Base-by-base conservation (phyloP, 352 stramenopile species). In the Globisporangium canariense region DNA sequence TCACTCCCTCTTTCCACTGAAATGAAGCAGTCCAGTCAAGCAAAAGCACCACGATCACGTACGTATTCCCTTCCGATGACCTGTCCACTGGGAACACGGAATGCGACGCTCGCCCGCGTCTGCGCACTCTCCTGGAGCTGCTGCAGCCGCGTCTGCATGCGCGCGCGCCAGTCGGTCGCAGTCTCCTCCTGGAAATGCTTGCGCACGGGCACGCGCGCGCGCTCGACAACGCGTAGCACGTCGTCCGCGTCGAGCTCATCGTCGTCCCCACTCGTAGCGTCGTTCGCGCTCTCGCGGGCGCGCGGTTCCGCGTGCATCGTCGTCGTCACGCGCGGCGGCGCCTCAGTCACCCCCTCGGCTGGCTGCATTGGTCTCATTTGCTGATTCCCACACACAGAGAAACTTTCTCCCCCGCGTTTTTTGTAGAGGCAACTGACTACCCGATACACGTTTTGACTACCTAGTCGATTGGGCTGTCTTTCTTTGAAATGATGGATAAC, bases 131-230 rank as follows among this genome's bases (percentile, higher is more conserved):
- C 10, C 8, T 60, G 46, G 18, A 67, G 53, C 18, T 52, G 28
- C 34, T 60, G 53, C 36, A 79, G 36, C 9, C 68, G 68, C 47
- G 60, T 52, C 47, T 79, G 72, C 63, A 69, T 69, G 50, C 63
- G 47, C 58, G 38, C 52, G 47, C 58, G 55, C 63, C 63, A 69
- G 40, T 69, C 63, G 3, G 54, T 67, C 36, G 62, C 41, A 13
- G 62, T 67, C 34, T 67, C 62, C 7, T n/a, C 20, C 28, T 67
- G 62, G 8, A 67, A 38, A 47, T 47, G 13, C 36, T 55, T 46
- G 47, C 34, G 22, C 20, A 47, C 46, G 30, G 60, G 50, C 47
- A 65, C 60, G 20, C 51, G 55, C 43, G 22, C 56, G 56, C 13
- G 32, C 20, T 52, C 40, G 43, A 36, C 58, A 28, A 9, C 36